Evolutionary conservation across 805 yeast genomes (phyloP).

Genomic region (Metschnikowia peoriensis): DNA sequence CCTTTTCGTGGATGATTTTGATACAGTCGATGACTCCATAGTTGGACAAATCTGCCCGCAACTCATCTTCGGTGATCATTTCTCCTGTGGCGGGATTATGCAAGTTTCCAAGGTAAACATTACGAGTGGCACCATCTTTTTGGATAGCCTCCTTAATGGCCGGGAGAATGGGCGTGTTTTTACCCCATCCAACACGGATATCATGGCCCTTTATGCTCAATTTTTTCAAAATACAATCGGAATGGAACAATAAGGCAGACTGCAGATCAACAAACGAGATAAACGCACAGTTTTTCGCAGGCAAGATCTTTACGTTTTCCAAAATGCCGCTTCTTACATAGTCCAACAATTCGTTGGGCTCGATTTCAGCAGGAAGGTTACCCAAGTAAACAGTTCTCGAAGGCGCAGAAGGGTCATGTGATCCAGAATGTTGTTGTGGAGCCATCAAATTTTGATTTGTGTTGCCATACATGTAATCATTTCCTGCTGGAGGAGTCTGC

Average conservation of each 20-base stretch:
- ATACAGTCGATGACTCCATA: conserved; percentile 86
- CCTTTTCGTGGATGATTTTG: conserved; percentile 75
- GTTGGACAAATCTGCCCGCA: conserved; percentile 61
- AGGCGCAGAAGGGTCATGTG: conserved; percentile 41
- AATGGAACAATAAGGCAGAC: conserved; percentile 86
- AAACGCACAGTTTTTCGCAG: conserved; percentile 85
- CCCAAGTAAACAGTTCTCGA: conserved; percentile 90
- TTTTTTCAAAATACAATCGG: conserved; percentile 86
- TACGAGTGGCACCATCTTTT: conserved; percentile 88
- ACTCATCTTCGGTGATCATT: conserved; percentile 57
- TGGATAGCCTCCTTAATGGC: conserved; percentile 73
- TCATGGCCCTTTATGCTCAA: conserved; percentile 78
- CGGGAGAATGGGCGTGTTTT: conserved; percentile 70
- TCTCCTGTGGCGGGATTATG: conserved; percentile 53
- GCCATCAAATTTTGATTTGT: background rate
- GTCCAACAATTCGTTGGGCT: conserved; percentile 78
- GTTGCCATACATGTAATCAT: background rate
- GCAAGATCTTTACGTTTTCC: conserved; percentile 75
- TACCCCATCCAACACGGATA: conserved; percentile 92
- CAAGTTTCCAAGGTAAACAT: conserved; percentile 83
- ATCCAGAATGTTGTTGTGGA: background rate
- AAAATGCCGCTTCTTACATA: conserved; percentile 90
- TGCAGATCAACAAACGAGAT: conserved; percentile 86
- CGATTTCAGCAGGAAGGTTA: conserved; percentile 76
- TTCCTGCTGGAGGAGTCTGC: background rate